Percentiles rank a stretch among this genome's conserved stretches.
Evolutionary conservation across 768 basidiomycete genomes (phyloP).

Genomic region (Lactarius tabidus): DNA sequence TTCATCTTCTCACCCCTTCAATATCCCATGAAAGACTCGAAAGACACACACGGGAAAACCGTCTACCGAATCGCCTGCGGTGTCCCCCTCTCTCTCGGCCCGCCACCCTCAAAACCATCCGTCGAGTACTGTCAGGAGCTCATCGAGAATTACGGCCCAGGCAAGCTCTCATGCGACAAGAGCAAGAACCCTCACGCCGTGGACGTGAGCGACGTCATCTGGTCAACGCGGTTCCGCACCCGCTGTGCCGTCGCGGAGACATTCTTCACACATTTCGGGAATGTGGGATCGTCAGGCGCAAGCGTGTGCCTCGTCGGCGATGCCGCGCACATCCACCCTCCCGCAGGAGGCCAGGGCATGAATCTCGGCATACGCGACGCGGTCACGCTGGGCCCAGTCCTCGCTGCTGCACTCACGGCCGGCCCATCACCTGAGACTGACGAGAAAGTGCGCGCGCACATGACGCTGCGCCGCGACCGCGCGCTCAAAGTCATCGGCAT

Average conservation of each 20-base stretch:
- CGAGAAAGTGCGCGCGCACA: slow-evolving; percentile 35
- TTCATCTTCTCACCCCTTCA: slow-evolving; percentile 40
- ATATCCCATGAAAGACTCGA: slow-evolving; percentile 27
- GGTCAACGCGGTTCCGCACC: slow-evolving; percentile 47
- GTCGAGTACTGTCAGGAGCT: slow-evolving; percentile 43
- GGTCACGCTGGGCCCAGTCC: slow-evolving; percentile 41
- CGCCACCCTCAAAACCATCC: slow-evolving; percentile 37
- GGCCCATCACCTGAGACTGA: slow-evolving; percentile 30
- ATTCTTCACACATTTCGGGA: slow-evolving; percentile 34
- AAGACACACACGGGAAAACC: slow-evolving; percentile 17
- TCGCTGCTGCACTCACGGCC: slow-evolving; percentile 36
- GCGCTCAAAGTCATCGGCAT: slow-evolving; percentile 42
- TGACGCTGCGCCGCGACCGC: slow-evolving; percentile 35
- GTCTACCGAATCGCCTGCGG: slow-evolving; percentile 42
- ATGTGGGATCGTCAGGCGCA: slow-evolving; percentile 18
- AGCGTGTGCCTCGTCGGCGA: slow-evolving; percentile 38
- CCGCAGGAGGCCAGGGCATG: slow-evolving; percentile 55
- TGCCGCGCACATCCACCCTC: slow-evolving; percentile 53
- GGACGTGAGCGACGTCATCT: slow-evolving; percentile 37
- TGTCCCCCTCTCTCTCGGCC: slow-evolving; percentile 35
- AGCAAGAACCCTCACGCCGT: slow-evolving; percentile 35
- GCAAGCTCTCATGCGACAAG: slow-evolving; percentile 34
- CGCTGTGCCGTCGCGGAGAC: slow-evolving; percentile 42
- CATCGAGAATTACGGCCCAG: slow-evolving; percentile 40
- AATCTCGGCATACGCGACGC: slow-evolving; percentile 57